Base-by-base conservation (phyloP, 2,329 filamentous ascomycete species). In the Sporothrix schenckii region DNA sequence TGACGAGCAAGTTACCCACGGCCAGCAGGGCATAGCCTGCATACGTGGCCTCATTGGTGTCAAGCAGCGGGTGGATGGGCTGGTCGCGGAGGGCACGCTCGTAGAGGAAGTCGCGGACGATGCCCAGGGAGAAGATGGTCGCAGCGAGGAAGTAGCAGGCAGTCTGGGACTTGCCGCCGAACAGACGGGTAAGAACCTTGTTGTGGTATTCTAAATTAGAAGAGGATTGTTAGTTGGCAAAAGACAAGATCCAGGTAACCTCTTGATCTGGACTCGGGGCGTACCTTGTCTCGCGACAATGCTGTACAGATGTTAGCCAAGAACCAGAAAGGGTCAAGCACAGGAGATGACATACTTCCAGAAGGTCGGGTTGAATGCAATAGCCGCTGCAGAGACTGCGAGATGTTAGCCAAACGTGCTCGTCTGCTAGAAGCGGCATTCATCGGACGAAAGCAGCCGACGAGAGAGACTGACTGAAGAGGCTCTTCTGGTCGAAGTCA, bases 311-410 rank as follows among this genome's bases (percentile, higher is more conserved):
- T 70, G 78, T 84, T 77, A 84, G 81, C 73, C 70, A 49, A 58
- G 24, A 61, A 66, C 58, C n/a, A 50, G 27, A 54, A 30, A n/a
- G 11, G 34, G 10, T 47, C 5, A 49, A 13, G 27, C 30, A 21
- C 9, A 21, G 16, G 24, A 58, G 16, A 66, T 7, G 2, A 72
- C 92, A 85, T 86, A 97, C 94, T 99, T 99, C 95, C 95, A 99
- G 81, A 97, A 98, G n/a, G 95, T 90, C 27, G 95, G 95, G 81
- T 99, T 99, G 82, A 99, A 98, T 65, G 90, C 86, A 81, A 99
- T 97, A 68, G 92, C 87, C 70, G 85, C 86, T 63, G 90, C 92
- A 75, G 93, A 92, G 75, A 95, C 94, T 97, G 75, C 34, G 4
- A 34, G 16, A 52, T 52, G 50, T 56, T n/a, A 50, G 49, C 10